Conservation (phyloP, 768 basidiomycete species). For the Naganishia randhawae region DNA sequence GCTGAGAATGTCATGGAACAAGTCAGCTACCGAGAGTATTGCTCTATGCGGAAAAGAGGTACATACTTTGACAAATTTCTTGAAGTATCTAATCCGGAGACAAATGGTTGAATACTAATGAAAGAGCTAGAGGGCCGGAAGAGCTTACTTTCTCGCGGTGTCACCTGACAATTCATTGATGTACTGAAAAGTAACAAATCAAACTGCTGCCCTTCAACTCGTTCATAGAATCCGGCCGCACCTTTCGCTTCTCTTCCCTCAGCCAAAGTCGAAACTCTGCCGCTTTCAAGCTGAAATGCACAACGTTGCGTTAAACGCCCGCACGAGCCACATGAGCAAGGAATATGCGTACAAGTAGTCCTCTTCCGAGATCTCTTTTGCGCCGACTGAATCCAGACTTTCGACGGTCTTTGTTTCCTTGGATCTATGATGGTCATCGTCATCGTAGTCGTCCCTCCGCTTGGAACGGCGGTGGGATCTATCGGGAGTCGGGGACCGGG, state of each 20-base stretch:
- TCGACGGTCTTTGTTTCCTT: constrained; percentile 34
- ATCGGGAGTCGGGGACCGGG: constrained; percentile 17
- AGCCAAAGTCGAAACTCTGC: constrained; percentile 84
- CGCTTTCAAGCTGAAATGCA: constrained; percentile 60
- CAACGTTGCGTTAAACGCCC: neutral
- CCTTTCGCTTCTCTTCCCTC: constrained; percentile 66
- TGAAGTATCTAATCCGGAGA: constrained; percentile 61
- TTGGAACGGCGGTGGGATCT: constrained; percentile 8
- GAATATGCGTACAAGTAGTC: constrained; percentile 68
- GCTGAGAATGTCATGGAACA: constrained; percentile 38
- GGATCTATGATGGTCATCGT: constrained; percentile 22
- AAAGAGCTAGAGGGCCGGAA: constrained; percentile 28
- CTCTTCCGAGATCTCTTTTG: constrained; percentile 65
- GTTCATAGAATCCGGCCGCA: constrained; percentile 39
- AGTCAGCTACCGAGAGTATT: constrained; percentile 51
- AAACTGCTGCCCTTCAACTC: neutral
- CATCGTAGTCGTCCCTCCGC: constrained; percentile 26
- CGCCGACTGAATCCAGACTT: constrained; percentile 54
- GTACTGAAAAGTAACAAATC: constrained; percentile 56
- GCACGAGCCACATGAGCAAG: neutral
- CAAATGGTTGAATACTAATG: constrained; percentile 43
- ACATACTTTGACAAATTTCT: constrained; percentile 66
- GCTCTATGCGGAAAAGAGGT: constrained; percentile 37
- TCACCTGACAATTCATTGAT: constrained; percentile 82
- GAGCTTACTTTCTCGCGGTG: constrained; percentile 61